A percentile compares a stretch with the other conserved stretches of the same genome.
phyloP scores from a whole-genome alignment of 148 eudicot genomes.

The Cornus suecica region DNA sequence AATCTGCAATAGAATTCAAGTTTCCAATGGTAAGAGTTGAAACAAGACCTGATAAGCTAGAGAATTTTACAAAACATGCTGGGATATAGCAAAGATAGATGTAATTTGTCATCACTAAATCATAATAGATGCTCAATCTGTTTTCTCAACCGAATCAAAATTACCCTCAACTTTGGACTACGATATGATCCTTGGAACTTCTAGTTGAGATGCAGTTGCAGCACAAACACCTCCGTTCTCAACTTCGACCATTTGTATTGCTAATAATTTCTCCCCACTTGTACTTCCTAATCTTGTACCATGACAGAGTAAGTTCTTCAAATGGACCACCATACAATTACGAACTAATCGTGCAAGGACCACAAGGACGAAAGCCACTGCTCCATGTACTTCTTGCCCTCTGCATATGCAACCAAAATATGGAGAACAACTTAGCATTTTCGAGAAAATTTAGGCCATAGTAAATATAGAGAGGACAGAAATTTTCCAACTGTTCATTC shows the following conservation, averaged over 20 bases:
- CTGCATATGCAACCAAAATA: constrained; percentile 30
- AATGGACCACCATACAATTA: background rate
- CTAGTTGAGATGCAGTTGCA: background rate
- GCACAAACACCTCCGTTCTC: background rate
- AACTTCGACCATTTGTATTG: background rate
- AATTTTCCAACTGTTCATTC: background rate
- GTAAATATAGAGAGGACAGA: background rate
- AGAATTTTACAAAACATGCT: constrained; percentile 4
- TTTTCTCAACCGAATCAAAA: constrained; percentile 3
- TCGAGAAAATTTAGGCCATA: background rate
- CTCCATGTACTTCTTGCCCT: constrained; percentile 38
- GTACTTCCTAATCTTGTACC: constrained; percentile 1
- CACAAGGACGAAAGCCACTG: constrained; percentile 43
- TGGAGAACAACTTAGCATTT: constrained; percentile 12
- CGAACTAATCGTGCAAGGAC: constrained; percentile 11
- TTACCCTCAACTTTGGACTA: background rate
- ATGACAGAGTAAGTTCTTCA: background rate
- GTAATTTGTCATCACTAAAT: background rate
- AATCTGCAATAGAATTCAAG: background rate
- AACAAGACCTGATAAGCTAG: constrained; percentile 1
- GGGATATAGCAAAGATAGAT: background rate
- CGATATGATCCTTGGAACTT: background rate
- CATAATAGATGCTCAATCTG: background rate
- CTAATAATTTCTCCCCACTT: background rate
- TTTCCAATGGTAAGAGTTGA: background rate